Base-by-base conservation (phyloP, 192 early-diverging fungal species). In the Coemansia sp. region DNA sequence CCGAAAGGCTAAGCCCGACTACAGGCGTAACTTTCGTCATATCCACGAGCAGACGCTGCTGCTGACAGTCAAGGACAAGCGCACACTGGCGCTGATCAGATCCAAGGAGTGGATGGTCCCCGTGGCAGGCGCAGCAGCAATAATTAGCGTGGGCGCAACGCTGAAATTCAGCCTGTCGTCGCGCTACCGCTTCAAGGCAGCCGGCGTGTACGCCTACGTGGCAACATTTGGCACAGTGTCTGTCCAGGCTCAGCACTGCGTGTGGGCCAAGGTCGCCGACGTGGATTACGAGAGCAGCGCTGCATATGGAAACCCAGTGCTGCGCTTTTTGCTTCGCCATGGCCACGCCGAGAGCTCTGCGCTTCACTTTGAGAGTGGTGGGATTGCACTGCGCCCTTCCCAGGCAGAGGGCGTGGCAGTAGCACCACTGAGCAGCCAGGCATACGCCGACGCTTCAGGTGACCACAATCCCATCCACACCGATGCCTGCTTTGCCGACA, bases 381-480 rank as follows among this genome's bases (percentile, higher is more conserved):
- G 95, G 27, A 86, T 96, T 68, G 90, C 96, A 87, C 95, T 95
- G 42, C 80, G 87, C 22, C 87, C 92, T 46, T 87, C 89, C 68
- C 90, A 90, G 54, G 92, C 92, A 79, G 91, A 90, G 59, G 92
- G 93, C n/a, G 89, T 91, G 20, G 93, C 95, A 15, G 88, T 89
- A 60, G 89, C 93, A 29, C 95, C 94, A 18, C 86, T 85, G 16
- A 89, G 91, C 79, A 97, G 97, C 86, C 86, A 88, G 54, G 88
- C 90, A 67, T 98, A 98, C 87, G 92, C 95, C 47, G 85, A 88
- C 70, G 90, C 91, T 29, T 95, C 94, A 15, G 92, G 91, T 65
- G 96, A 98, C 76, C 90, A 91, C 86, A 98, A 98, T 79, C 96
- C 96, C 52, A 98, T 98, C 80, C 96, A 98, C 87, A 93, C 93